Conservation (phyloP, 495 filamentous ascomycete species). For the Filosporella fistucella region DNA sequence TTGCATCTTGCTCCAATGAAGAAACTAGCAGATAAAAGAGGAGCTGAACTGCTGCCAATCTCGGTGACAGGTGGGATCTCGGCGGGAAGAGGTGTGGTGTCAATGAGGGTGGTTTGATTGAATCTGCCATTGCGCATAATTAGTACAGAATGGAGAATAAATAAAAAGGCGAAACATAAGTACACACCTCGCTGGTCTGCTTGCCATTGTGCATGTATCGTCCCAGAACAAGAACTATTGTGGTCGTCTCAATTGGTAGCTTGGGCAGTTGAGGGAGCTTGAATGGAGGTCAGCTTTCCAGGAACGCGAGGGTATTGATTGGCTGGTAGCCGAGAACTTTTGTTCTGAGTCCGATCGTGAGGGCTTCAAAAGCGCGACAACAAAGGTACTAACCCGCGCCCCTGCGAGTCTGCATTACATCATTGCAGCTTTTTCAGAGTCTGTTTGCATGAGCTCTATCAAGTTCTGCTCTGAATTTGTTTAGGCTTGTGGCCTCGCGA, state of each 20-base stretch:
- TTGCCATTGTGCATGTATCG: slow-evolving; percentile 40
- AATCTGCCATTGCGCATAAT: slow-evolving; percentile 54
- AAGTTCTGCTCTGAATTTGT: not conserved
- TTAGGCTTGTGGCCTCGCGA: not conserved
- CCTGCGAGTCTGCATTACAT: not conserved
- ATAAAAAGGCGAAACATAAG: too few relatives aligned
- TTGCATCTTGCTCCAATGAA: slow-evolving; percentile 96
- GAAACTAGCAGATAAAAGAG: slow-evolving; percentile 85
- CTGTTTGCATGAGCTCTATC: not conserved
- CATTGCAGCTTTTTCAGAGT: not conserved
- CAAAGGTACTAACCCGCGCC: not conserved
- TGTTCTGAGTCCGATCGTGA: not conserved
- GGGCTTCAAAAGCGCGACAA: slow-evolving; percentile 6
- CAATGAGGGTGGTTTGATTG: slow-evolving; percentile 86
- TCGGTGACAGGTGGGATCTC: slow-evolving; percentile 88
- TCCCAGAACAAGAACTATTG: slow-evolving; percentile 12
- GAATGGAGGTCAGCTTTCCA: slow-evolving; percentile 15
- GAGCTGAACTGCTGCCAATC: slow-evolving; percentile 86
- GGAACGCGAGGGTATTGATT: slow-evolving; percentile 8
- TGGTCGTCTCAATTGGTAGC: slow-evolving; percentile 19
- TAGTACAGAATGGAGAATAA: not conserved
- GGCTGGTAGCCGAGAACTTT: slow-evolving; percentile 4
- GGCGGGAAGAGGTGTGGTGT: slow-evolving; percentile 91
- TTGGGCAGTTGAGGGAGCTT: slow-evolving; percentile 8
- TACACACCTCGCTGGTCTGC: slow-evolving; percentile 44